These are phyloP conservation scores for Penicillium salamii DNA, from an alignment of 495 filamentous ascomycete species.

Conservation along the genomic window DNA sequence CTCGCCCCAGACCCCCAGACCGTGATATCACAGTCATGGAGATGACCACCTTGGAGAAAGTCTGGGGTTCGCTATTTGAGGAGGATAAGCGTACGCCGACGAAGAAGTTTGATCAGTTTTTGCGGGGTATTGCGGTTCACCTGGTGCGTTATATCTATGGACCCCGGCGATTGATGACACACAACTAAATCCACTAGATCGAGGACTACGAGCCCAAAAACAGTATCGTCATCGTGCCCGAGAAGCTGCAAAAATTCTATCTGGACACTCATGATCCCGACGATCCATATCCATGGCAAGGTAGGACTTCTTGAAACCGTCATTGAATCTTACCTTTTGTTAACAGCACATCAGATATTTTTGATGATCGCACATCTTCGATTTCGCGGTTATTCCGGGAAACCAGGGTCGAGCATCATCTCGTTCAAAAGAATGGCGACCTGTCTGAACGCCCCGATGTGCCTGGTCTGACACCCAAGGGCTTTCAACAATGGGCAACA, in stretches of 20 bases:
- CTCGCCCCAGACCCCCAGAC: conserved; percentile 44
- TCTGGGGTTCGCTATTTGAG: conserved; percentile 79
- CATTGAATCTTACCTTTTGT: conserved; percentile 3
- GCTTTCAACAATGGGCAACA: conserved; percentile 78
- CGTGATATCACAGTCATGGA: conserved; percentile 49
- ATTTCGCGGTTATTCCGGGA: conserved; percentile 74
- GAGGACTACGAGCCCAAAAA: conserved; percentile 71
- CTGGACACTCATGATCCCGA: conserved; percentile 55
- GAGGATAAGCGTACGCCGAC: conserved; percentile 70
- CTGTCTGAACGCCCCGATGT: conserved; percentile 59
- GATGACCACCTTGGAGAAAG: conserved; percentile 60
- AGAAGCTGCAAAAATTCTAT: conserved; percentile 81
- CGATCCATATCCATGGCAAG: conserved; percentile 67
- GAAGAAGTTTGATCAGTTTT: conserved; percentile 63
- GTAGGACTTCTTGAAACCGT: conserved; percentile 40
- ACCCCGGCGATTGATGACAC: background rate
- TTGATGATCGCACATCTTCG: conserved; percentile 51
- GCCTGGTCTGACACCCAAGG: conserved; percentile 74
- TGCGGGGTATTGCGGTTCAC: conserved; percentile 74
- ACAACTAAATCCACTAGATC: conserved; percentile 53
- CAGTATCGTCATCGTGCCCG: conserved; percentile 75
- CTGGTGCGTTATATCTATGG: conserved; percentile 53
- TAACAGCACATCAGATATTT: conserved; percentile 39
- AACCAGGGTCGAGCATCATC: conserved; percentile 75
- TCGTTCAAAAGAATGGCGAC: conserved; percentile 58